phyloP scores from a whole-genome alignment of 2,329 filamentous ascomycete genomes.

The Dichotomopilus funicola region DNA sequence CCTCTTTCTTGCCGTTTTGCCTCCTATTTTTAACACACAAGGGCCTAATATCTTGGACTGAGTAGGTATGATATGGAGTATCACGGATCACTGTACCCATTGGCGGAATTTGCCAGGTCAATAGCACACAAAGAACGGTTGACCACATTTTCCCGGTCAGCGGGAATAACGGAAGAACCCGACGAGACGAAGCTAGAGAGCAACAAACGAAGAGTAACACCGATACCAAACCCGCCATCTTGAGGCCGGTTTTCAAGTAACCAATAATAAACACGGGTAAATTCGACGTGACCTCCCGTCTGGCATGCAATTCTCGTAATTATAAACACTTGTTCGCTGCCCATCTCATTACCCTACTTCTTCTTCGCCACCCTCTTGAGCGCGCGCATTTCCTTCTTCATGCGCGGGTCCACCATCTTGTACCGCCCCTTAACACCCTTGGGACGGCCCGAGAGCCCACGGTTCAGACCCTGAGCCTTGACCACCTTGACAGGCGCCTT shows the following conservation, averaged over 20 bases:
- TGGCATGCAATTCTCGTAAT: too few relatives aligned
- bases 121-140: constrained; percentile 12
- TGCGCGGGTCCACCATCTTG: constrained; percentile 88
- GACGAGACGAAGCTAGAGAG: background rate
- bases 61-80: constrained; percentile 78
- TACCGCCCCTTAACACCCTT: constrained; percentile 92
- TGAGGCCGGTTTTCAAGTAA: too few relatives aligned
- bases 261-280: too few relatives aligned
- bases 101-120: constrained; percentile 49
- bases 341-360: too few relatives aligned
- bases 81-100: constrained; percentile 59
- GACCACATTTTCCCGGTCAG: background rate
- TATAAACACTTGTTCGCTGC: too few relatives aligned
- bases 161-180: background rate
- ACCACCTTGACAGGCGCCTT: constrained; percentile 79
- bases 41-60: background rate
- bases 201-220: background rate
- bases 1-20: background rate
- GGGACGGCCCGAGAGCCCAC: constrained; percentile 77
- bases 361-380: constrained; percentile 73
- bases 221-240: too few relatives aligned
- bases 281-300: too few relatives aligned
- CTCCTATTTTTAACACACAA: background rate
- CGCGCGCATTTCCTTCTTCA: constrained; percentile 94
- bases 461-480: constrained; percentile 78